A percentile compares a stretch with the other conserved stretches of the same genome.
Evolutionary conservation across 306 rosid genomes (phyloP).

Genomic region (Fagus crenata): DNA sequence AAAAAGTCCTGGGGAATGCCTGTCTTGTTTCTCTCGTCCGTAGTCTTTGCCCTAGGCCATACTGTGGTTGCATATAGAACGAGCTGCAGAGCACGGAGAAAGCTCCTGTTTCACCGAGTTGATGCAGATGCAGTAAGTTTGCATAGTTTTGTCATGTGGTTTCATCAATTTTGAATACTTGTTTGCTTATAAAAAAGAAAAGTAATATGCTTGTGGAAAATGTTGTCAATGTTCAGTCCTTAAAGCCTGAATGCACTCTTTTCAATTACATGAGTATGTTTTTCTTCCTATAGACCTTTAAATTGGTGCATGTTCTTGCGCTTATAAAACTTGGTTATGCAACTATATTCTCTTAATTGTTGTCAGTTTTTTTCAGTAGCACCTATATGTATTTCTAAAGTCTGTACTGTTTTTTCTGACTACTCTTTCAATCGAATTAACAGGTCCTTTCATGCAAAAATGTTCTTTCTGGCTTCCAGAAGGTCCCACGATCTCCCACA

Average conservation of each 20-base stretch:
- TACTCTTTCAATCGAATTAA: slow-evolving; percentile 24
- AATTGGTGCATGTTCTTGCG: background rate
- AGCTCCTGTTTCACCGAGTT: slow-evolving; percentile 80
- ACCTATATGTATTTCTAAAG: background rate
- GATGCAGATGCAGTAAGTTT: slow-evolving; percentile 89
- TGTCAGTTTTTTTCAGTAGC: background rate
- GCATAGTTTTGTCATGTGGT: background rate
- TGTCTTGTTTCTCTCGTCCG: slow-evolving; percentile 84
- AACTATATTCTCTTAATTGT: background rate
- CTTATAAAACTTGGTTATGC: background rate
- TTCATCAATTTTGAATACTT: background rate
- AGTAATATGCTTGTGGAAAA: background rate
- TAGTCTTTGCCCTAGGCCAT: slow-evolving; percentile 96
- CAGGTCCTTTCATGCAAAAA: slow-evolving; percentile 91
- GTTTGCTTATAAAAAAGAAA: background rate
- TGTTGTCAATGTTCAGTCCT: background rate
- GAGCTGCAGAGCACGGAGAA: slow-evolving; percentile 96
- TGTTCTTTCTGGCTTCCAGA: slow-evolving; percentile 85
- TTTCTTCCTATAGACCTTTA: background rate
- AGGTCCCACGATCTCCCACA: slow-evolving; percentile 91
- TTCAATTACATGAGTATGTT: background rate
- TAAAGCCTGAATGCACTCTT: background rate
- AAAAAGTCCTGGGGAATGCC: slow-evolving; percentile 99
- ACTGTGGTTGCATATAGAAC: slow-evolving; percentile 93
- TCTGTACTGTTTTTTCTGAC: background rate